Conservation (phyloP, 371 early-diverging fungal genomes). For the Circinella umbellata region DNA sequence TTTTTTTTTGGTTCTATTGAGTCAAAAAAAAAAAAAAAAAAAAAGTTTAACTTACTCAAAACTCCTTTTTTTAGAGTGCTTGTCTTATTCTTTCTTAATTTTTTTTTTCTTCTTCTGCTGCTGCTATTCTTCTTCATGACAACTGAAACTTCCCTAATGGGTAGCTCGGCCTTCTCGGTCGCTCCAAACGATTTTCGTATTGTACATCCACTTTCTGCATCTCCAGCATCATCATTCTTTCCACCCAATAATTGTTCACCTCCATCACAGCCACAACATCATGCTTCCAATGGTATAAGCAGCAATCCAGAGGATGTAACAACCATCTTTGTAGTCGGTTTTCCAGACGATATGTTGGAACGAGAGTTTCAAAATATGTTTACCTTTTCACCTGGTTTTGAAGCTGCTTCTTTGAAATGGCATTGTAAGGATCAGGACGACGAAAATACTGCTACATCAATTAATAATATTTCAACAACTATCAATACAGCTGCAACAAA, state of each 20-base stretch:
- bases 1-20: background rate
- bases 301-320: conserved; percentile 68
- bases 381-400: conserved; percentile 92
- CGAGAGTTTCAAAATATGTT: conserved; percentile 98
- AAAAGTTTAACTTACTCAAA: conserved; percentile 10
- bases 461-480: conserved; percentile 27
- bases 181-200: conserved; percentile 20
- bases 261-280: conserved; percentile 14
- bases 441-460: conserved; percentile 29
- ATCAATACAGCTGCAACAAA: conserved; percentile 1
- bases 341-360: conserved; percentile 97
- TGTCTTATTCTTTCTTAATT: conserved; percentile 18
- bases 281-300: background rate
- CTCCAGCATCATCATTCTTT: conserved; percentile 25
- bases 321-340: conserved; percentile 97
- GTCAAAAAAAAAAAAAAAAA: background rate
- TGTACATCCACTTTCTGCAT: conserved; percentile 35
- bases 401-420: conserved; percentile 91
- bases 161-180: conserved; percentile 19
- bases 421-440: conserved; percentile 68
- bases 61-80: too few relatives aligned
- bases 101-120: conserved; percentile 18
- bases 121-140: conserved; percentile 25
- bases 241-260: conserved; percentile 20
- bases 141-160: conserved; percentile 23